phyloP scores from a whole-genome alignment of 2,329 filamentous ascomycete species.

The Beauveria sp. region DNA sequence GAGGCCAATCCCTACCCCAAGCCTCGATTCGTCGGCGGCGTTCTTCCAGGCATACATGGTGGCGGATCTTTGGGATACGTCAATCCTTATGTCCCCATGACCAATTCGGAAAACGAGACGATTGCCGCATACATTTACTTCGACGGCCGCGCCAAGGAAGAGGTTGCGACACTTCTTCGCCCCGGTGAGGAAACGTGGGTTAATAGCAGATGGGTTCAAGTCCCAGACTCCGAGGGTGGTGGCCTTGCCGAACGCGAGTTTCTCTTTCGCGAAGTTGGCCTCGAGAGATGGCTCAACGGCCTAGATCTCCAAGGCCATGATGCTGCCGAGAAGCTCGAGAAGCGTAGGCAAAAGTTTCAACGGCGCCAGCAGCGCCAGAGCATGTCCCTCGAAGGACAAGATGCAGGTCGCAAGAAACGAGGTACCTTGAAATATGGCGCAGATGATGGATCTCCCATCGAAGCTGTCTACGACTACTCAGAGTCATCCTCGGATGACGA shows the following conservation, averaged over 20 bases:
- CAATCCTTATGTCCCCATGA: conserved; percentile 84
- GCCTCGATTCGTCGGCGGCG: conserved; percentile 69
- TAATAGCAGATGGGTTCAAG: conserved; percentile 94
- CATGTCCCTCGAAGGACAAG: conserved; percentile 29
- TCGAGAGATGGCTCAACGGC: conserved; percentile 94
- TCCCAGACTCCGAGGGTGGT: conserved; percentile 83
- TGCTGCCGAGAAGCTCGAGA: conserved; percentile 82
- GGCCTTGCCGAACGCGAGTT: conserved; percentile 95
- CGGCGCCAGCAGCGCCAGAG: conserved; percentile 59
- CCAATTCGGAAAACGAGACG: conserved; percentile 88
- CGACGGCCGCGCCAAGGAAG: conserved; percentile 88
- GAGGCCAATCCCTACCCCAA: conserved; percentile 70
- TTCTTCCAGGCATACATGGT: conserved; percentile 44
- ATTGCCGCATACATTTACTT: conserved; percentile 99
- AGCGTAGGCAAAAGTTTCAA: conserved; percentile 73
- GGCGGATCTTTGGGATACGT: conserved; percentile 49
- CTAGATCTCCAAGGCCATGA: conserved; percentile 91
- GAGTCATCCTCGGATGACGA: conserved; percentile 72
- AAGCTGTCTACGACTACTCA: conserved; percentile 60
- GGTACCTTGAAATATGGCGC: conserved; percentile 73
- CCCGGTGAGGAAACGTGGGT: conserved; percentile 98
- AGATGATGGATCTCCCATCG: conserved; percentile 66
- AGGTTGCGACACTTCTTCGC: conserved; percentile 86
- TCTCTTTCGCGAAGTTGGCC: conserved; percentile 88
- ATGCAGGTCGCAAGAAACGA: conserved; percentile 20